Percentiles rank a stretch among this genome's conserved stretches.
Conservation (phyloP, 768 basidiomycete genomes). For the Strobilomyces dryophilus region DNA sequence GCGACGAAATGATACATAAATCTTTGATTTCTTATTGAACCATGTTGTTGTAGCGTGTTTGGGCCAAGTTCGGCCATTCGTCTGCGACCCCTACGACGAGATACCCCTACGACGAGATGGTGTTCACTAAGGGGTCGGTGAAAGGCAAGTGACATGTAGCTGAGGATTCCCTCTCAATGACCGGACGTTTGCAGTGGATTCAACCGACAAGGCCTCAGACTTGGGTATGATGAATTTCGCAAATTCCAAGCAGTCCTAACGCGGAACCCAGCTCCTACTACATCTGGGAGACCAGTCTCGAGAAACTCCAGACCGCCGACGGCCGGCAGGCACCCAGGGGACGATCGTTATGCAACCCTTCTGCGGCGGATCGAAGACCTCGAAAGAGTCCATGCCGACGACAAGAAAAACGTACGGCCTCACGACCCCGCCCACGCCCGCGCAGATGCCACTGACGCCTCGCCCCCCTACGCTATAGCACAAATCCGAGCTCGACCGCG, state of each 20-base stretch:
- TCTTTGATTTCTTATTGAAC: conserved; percentile 19
- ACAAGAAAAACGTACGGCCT: conserved; percentile 56
- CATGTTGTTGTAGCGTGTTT: conserved; percentile 22
- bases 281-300: conserved; percentile 26
- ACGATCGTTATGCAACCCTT: conserved; percentile 51
- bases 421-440: not conserved
- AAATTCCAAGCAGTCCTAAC: not conserved
- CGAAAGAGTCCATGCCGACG: conserved; percentile 57
- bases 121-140: conserved; percentile 43
- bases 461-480: conserved; percentile 39
- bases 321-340: conserved; percentile 15
- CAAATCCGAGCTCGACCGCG: conserved; percentile 52
- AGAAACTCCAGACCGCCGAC: conserved; percentile 24
- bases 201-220: conserved; percentile 35
- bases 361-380: conserved; percentile 63
- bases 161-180: not conserved
- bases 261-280: conserved; percentile 30
- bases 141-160: conserved; percentile 8
- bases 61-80: conserved; percentile 3
- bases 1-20: conserved; percentile 23
- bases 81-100: too few relatives aligned
- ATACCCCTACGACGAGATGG: conserved; percentile 8
- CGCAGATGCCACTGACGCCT: not conserved
- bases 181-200: not conserved
- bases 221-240: conserved; percentile 34